Evolutionary conservation across 2,329 filamentous ascomycete genomes (phyloP).

Genomic region (Cladosporium sp.): DNA sequence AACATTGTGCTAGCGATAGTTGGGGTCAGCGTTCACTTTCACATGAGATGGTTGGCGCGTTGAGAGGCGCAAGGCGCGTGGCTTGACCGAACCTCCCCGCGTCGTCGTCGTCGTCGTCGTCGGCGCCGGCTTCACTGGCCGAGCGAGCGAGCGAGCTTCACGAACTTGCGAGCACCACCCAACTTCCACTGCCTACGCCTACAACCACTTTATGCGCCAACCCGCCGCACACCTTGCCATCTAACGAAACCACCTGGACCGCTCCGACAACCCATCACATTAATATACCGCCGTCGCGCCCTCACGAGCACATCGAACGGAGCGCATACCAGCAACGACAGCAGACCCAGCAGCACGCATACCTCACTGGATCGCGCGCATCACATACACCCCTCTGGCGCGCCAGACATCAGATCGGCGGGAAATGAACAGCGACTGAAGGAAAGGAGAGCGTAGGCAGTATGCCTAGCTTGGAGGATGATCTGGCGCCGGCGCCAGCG

Average conservation of each 20-base stretch:
- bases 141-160: not conserved
- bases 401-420: not conserved
- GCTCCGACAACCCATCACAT: not conserved
- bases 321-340: not conserved
- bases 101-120: not conserved
- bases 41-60: not conserved
- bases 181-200: not conserved
- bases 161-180: conserved; percentile 1
- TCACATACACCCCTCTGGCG: conserved; percentile 1
- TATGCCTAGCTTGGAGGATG: conserved; percentile 20
- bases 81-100: conserved; percentile 3
- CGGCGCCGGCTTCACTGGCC: conserved; percentile 2
- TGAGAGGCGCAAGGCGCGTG: conserved; percentile 3
- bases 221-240: not conserved
- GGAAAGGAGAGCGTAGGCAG: conserved; percentile 4
- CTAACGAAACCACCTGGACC: not conserved
- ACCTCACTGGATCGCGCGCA: not conserved
- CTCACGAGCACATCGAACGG: not conserved
- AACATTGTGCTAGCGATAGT: not conserved
- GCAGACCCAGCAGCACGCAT: not conserved
- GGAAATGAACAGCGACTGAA: conserved; percentile 16
- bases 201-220: not conserved
- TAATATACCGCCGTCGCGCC: not conserved
- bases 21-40: not conserved
- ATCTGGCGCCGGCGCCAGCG: conserved; percentile 17